Evolutionary conservation across 306 rosid species (phyloP).

Genomic region (Castanospermum australe): DNA sequence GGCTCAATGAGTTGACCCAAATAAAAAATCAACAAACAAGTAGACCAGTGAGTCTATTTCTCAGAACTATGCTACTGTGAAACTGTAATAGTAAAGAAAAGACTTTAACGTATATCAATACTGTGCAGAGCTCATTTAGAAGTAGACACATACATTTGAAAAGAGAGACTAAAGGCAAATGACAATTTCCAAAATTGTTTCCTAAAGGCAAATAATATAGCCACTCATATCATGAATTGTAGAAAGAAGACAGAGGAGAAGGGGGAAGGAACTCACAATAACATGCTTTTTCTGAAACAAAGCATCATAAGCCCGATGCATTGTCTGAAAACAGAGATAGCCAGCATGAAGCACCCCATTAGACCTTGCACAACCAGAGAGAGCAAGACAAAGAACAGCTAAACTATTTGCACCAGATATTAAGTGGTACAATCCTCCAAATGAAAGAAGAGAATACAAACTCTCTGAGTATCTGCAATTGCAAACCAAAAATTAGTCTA

Average conservation of each 20-base stretch:
- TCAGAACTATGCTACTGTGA: background rate
- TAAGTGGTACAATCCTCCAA: conserved; percentile 84
- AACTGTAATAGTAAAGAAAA: background rate
- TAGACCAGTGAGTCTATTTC: background rate
- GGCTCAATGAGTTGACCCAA: background rate
- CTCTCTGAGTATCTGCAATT: conserved; percentile 79
- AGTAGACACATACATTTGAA: background rate
- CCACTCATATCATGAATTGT: background rate
- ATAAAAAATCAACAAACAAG: background rate
- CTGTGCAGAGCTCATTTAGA: background rate
- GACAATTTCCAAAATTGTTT: conserved; percentile 6
- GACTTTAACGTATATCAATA: background rate
- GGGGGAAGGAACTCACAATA: conserved; percentile 45
- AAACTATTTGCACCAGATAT: conserved; percentile 46
- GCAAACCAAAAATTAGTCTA: conserved; percentile 3
- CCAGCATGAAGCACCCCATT: conserved; percentile 91
- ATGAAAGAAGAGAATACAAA: conserved; percentile 65
- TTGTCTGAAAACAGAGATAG: conserved; percentile 78
- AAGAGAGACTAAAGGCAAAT: background rate
- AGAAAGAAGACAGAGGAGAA: background rate
- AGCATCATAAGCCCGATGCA: conserved; percentile 71
- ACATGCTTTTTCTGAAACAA: conserved; percentile 42
- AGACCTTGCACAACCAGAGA: conserved; percentile 81
- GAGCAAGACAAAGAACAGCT: conserved; percentile 61
- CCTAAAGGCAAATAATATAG: background rate